Percentiles rank a stretch among this genome's conserved stretches.
Evolutionary conservation across 768 basidiomycete genomes (phyloP).

Genomic region (Suillus fuscotomentosus): DNA sequence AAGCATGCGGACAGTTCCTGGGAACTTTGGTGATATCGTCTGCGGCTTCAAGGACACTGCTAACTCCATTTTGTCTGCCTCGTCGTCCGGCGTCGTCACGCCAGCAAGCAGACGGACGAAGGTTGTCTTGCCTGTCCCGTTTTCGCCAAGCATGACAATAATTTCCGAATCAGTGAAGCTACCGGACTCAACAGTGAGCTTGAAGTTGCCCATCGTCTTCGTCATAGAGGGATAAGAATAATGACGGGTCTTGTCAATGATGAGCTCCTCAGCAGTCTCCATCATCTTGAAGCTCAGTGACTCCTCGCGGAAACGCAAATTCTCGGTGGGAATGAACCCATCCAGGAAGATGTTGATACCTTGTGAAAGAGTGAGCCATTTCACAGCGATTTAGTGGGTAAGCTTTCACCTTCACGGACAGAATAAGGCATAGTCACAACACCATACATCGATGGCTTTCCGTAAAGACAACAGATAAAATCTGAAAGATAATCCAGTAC

Average conservation of each 20-base stretch:
- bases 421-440: slow-evolving; percentile 99
- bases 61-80: slow-evolving; percentile 78
- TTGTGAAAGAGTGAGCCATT: slow-evolving; percentile 27
- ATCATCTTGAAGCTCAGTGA: slow-evolving; percentile 96
- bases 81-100: slow-evolving; percentile 76
- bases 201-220: slow-evolving; percentile 94
- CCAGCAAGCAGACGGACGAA: slow-evolving; percentile 95
- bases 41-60: slow-evolving; percentile 97
- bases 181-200: slow-evolving; percentile 88
- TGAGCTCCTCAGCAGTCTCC: slow-evolving; percentile 90
- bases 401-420: slow-evolving; percentile 82
- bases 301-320: slow-evolving; percentile 96
- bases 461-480: slow-evolving; percentile 97
- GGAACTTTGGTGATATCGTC: slow-evolving; percentile 97
- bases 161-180: slow-evolving; percentile 99
- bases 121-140: slow-evolving; percentile 98
- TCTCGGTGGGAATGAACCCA: slow-evolving; percentile 98
- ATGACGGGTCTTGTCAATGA: slow-evolving; percentile 83
- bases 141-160: slow-evolving; percentile 98
- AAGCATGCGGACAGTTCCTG: slow-evolving; percentile 94
- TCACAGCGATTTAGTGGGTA: neutral
- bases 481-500: slow-evolving; percentile 98
- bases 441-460: slow-evolving; percentile 96
- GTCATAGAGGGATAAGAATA: slow-evolving; percentile 95
- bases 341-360: slow-evolving; percentile 99